These are phyloP conservation scores for Isabelozyma gotoi DNA, from an alignment of 805 yeast genomes.

Conservation along the genomic window DNA sequence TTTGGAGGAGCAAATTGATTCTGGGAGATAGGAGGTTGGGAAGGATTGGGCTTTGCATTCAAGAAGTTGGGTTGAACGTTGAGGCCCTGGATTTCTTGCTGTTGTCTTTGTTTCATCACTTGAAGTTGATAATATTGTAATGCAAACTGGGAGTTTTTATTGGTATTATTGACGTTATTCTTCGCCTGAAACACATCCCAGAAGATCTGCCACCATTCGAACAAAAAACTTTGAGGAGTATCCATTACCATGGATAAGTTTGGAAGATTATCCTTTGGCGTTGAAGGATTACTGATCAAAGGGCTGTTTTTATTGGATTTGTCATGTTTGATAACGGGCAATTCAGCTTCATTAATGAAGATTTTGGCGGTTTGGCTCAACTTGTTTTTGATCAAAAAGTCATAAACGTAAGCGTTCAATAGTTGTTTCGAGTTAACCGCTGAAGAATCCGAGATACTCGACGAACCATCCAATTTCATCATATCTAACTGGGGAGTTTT, in stretches of 20 bases:
- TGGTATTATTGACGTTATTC: constrained; percentile 54
- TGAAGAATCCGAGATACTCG: constrained; percentile 37
- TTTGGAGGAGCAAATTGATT: constrained; percentile 14
- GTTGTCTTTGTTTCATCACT: constrained; percentile 57
- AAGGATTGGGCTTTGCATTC: constrained; percentile 16
- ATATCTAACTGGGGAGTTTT: constrained; percentile 13
- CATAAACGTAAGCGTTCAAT: constrained; percentile 82
- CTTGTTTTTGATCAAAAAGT: constrained; percentile 74
- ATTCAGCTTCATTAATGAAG: constrained; percentile 75
- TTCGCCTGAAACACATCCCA: constrained; percentile 92
- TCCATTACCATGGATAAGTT: constrained; percentile 60
- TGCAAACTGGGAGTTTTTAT: constrained; percentile 39
- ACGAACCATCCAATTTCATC: constrained; percentile 25
- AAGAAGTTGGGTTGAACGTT: constrained; percentile 22
- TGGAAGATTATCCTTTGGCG: constrained; percentile 31
- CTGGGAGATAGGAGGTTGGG: constrained; percentile 8
- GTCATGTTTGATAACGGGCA: constrained; percentile 35
- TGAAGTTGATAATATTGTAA: constrained; percentile 70
- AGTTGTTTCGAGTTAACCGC: constrained; percentile 56
- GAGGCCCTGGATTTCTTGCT: constrained; percentile 47
- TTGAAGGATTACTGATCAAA: constrained; percentile 6
- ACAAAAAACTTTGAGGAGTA: constrained; percentile 82
- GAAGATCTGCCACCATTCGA: constrained; percentile 95
- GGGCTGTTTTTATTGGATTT: constrained; percentile 19
- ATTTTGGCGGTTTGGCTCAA: constrained; percentile 69